Percentiles rank a stretch among this genome's conserved stretches.
Evolutionary conservation across 1,139 yeast genomes (phyloP).

Genomic region (Hyphopichia khmerensis): DNA sequence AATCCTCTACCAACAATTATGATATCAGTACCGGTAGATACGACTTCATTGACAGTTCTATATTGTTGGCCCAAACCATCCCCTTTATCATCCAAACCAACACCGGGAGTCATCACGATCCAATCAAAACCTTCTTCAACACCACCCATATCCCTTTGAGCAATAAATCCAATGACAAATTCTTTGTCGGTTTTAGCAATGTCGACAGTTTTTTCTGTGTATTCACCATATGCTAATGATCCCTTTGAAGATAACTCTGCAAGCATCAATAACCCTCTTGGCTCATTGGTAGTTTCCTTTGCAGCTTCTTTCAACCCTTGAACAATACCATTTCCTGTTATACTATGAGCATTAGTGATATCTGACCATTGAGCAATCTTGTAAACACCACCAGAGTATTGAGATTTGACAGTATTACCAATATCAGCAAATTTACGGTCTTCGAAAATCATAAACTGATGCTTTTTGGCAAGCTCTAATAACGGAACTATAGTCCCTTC

Average conservation of each 20-base stretch:
- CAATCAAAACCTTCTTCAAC: constrained; percentile 85
- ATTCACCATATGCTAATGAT: constrained; percentile 87
- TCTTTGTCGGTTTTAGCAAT: constrained; percentile 85
- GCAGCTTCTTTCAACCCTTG: constrained; percentile 86
- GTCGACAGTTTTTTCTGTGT: constrained; percentile 81
- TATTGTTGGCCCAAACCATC: constrained; percentile 96
- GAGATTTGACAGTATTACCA: constrained; percentile 96
- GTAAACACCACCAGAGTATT: constrained; percentile 87
- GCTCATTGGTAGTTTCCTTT: constrained; percentile 62
- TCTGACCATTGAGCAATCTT: constrained; percentile 93
- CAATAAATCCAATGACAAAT: constrained; percentile 95
- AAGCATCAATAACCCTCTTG: constrained; percentile 89
- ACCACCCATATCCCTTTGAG: constrained; percentile 87
- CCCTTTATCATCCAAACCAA: constrained; percentile 96
- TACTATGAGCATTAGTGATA: constrained; percentile 96
- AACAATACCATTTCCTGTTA: constrained; percentile 93
- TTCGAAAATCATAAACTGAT: constrained; percentile 85
- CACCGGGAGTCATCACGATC: constrained; percentile 97
- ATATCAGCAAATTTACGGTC: constrained; percentile 98
- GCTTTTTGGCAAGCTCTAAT: constrained; percentile 65
- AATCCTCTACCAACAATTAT: constrained; percentile 97
- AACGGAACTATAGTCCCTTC: constrained; percentile 79
- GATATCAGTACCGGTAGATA: constrained; percentile 81
- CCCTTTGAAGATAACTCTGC: constrained; percentile 96
- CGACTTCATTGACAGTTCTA: constrained; percentile 84